These are phyloP conservation scores for Zygotorulaspora danielsina DNA, from an alignment of 805 yeast species.

Conservation along the genomic window DNA sequence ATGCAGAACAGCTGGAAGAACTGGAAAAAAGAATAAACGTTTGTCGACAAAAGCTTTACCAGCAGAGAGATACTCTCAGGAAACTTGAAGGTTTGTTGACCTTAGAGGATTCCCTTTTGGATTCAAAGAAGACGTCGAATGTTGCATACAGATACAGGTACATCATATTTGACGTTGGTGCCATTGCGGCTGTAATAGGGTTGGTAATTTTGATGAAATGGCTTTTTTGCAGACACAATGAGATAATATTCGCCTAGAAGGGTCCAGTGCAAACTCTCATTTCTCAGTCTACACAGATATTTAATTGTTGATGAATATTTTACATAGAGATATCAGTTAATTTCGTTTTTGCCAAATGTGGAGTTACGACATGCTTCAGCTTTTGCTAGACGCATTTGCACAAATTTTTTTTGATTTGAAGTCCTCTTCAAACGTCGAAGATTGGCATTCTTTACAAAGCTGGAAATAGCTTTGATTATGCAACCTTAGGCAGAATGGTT, in stretches of 20 bases:
- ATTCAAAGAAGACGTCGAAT: constrained; percentile 18
- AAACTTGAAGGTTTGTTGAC: constrained; percentile 27
- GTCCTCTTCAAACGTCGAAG: too few relatives aligned
- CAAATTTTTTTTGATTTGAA: too few relatives aligned
- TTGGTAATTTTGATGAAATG: constrained; percentile 8
- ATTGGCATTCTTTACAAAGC: too few relatives aligned
- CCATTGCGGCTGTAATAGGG: constrained; percentile 6
- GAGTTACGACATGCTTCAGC: too few relatives aligned
- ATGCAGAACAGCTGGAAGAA: constrained; percentile 24
- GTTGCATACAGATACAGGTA: constrained; percentile 17
- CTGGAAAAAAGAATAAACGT: constrained; percentile 30
- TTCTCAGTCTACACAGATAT: too few relatives aligned
- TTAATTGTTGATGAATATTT: too few relatives aligned
- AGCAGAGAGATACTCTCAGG: constrained; percentile 27
- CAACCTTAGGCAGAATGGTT: too few relatives aligned
- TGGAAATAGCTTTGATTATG: too few relatives aligned
- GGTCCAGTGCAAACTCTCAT: too few relatives aligned
- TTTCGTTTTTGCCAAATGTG: too few relatives aligned
- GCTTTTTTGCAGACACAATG: constrained; percentile 7
- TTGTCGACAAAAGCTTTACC: constrained; percentile 19
- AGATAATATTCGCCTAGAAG: background rate
- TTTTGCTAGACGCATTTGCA: too few relatives aligned
- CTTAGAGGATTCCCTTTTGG: constrained; percentile 18
- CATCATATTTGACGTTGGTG: constrained; percentile 14
- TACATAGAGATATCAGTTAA: too few relatives aligned